Conservation (phyloP, 78 protist species). For the Protostelium mycophagum region DNA sequence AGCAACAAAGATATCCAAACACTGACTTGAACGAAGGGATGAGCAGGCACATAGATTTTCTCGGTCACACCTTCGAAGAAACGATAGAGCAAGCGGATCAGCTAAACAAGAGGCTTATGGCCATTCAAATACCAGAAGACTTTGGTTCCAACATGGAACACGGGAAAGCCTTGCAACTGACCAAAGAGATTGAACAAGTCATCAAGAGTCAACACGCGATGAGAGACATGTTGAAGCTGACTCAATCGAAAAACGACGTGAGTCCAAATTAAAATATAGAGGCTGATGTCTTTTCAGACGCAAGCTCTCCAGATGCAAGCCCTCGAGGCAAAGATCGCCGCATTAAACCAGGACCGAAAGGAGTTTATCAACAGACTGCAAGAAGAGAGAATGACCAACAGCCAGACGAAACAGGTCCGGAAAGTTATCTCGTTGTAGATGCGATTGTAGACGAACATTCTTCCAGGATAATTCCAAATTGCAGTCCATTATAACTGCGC, state of each 20-base stretch:
- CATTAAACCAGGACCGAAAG: not conserved
- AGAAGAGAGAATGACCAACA: not conserved
- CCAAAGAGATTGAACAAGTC: not conserved
- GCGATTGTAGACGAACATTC: too few relatives aligned
- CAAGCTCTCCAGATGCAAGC: not conserved
- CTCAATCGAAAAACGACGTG: not conserved
- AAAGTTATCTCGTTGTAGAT: too few relatives aligned
- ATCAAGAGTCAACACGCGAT: not conserved
- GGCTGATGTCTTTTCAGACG: too few relatives aligned
- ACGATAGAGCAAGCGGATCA: not conserved
- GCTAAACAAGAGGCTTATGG: not conserved
- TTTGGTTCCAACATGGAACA: too few relatives aligned
- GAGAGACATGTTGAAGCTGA: not conserved
- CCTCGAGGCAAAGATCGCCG: not conserved
- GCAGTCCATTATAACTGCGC: not conserved
- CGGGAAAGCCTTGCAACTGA: not conserved
- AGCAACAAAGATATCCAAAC: too few relatives aligned
- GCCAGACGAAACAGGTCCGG: not conserved
- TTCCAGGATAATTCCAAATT: not conserved
- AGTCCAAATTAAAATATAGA: too few relatives aligned
- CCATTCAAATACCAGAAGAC: too few relatives aligned
- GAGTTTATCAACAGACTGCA: not conserved
- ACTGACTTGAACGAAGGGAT: too few relatives aligned
- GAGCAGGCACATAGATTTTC: not conserved
- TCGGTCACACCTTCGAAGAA: not conserved